Evolutionary conservation across 768 basidiomycete species (phyloP).

Genomic region (Russula compacta): DNA sequence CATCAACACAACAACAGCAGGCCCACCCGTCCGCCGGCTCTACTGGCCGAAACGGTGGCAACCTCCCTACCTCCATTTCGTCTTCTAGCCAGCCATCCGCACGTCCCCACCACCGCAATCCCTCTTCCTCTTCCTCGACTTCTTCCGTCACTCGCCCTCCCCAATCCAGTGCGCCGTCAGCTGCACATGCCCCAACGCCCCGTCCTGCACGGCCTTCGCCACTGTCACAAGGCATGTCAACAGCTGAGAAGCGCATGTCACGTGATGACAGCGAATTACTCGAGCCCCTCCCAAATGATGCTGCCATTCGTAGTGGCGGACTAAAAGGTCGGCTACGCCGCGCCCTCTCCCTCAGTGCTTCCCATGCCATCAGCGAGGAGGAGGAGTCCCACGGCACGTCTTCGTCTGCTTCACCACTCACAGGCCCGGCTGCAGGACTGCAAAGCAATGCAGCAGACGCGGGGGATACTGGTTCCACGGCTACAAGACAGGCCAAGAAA

Average conservation of each 20-base stretch:
- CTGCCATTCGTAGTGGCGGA: slow-evolving; percentile 50
- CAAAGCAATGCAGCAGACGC: slow-evolving; percentile 25
- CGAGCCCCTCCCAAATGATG: slow-evolving; percentile 26
- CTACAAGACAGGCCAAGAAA: slow-evolving; percentile 45
- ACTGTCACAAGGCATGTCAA: slow-evolving; percentile 56
- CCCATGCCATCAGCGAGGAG: slow-evolving; percentile 48
- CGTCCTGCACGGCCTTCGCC: slow-evolving; percentile 46
- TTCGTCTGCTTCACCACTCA: neutral
- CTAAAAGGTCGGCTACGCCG: slow-evolving; percentile 72
- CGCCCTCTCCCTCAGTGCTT: slow-evolving; percentile 58
- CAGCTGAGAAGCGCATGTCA: slow-evolving; percentile 67
- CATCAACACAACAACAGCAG: slow-evolving; percentile 17
- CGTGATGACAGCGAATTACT: slow-evolving; percentile 64
- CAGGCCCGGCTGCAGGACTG: slow-evolving; percentile 12
- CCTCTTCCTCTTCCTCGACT: slow-evolving; percentile 39
- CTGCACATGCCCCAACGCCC: slow-evolving; percentile 24
- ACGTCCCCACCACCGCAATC: slow-evolving; percentile 37
- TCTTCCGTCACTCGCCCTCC: slow-evolving; percentile 29
- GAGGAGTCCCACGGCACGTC: slow-evolving; percentile 35
- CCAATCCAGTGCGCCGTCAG: slow-evolving; percentile 27
- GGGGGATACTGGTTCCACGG: slow-evolving; percentile 23
- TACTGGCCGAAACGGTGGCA: neutral
- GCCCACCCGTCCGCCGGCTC: slow-evolving; percentile 11
- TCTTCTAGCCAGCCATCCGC: slow-evolving; percentile 22
- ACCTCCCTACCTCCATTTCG: slow-evolving; percentile 7